phyloP scores from a whole-genome alignment of 306 rosid species.

The Cicer chorassanicum region DNA sequence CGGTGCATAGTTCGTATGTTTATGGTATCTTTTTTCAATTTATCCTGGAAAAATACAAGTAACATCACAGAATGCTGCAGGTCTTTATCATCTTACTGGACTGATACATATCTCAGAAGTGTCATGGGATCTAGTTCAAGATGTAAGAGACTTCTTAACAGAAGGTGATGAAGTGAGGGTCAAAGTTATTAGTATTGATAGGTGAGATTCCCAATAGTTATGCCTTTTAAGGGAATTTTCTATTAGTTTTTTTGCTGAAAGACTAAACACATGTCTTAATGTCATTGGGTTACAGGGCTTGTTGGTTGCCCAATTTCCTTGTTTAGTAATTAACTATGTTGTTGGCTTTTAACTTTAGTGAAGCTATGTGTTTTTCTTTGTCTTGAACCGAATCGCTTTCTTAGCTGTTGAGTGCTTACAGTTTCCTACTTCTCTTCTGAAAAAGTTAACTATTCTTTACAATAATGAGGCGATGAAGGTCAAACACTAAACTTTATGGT shows the following conservation, averaged over 20 bases:
- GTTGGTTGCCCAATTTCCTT: neutral
- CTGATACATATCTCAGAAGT: constrained; percentile 90
- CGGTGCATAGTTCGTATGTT: constrained; percentile 11
- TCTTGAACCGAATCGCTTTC: neutral
- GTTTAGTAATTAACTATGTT: constrained; percentile 1
- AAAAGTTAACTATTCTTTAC: constrained; percentile 9
- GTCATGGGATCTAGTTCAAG: constrained; percentile 94
- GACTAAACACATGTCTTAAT: constrained; percentile 12
- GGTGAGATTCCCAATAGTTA: constrained; percentile 54
- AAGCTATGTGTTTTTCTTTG: neutral
- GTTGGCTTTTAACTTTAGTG: constrained; percentile 26
- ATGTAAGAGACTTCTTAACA: constrained; percentile 77
- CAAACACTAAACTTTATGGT: neutral
- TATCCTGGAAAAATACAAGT: constrained; percentile 44
- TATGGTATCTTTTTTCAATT: constrained; percentile 24
- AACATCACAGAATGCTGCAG: constrained; percentile 68
- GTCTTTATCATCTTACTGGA: constrained; percentile 86
- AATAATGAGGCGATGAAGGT: constrained; percentile 1
- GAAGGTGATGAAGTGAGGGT: constrained; percentile 74
- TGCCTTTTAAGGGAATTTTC: constrained; percentile 15
- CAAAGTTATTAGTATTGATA: constrained; percentile 67
- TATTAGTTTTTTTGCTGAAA: constrained; percentile 7
- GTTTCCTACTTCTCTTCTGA: neutral
- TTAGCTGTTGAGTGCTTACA: constrained; percentile 15
- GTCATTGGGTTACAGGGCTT: constrained; percentile 7